Evolutionary conservation across 495 filamentous ascomycete species (phyloP).

Genomic region (Neurospora intermedia): DNA sequence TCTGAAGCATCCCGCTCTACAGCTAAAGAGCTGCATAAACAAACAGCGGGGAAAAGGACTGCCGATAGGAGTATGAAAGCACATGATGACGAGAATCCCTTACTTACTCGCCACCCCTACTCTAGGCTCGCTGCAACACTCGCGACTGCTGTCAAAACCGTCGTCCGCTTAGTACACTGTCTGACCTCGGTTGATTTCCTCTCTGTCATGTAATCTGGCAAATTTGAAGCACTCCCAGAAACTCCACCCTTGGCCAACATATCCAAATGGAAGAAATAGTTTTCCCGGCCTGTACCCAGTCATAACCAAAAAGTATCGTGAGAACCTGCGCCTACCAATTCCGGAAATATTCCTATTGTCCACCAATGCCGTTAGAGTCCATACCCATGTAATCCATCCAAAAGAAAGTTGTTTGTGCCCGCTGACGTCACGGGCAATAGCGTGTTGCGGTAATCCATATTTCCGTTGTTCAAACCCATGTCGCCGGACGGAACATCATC

Average conservation of each 20-base stretch:
- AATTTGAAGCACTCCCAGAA: neutral
- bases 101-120: neutral
- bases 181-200: neutral
- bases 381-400: constrained; percentile 10
- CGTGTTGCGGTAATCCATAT: constrained; percentile 22
- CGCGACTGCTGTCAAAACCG: neutral
- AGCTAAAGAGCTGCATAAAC: neutral
- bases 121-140: neutral
- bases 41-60: neutral
- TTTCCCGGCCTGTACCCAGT: neutral
- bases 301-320: neutral
- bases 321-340: neutral
- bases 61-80: neutral
- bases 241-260: neutral
- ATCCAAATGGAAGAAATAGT: neutral
- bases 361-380: neutral
- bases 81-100: neutral
- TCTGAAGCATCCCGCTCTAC: neutral
- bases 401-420: constrained; percentile 5
- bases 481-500: constrained; percentile 33
- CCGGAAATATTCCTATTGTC: neutral
- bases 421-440: constrained; percentile 9
- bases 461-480: constrained; percentile 24
- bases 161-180: neutral
- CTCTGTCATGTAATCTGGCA: neutral